A percentile compares a stretch with the other conserved stretches of the same genome.
These are phyloP conservation scores for Spencermartinsiella europaea DNA, from an alignment of 805 yeast species.

Conservation along the genomic window DNA sequence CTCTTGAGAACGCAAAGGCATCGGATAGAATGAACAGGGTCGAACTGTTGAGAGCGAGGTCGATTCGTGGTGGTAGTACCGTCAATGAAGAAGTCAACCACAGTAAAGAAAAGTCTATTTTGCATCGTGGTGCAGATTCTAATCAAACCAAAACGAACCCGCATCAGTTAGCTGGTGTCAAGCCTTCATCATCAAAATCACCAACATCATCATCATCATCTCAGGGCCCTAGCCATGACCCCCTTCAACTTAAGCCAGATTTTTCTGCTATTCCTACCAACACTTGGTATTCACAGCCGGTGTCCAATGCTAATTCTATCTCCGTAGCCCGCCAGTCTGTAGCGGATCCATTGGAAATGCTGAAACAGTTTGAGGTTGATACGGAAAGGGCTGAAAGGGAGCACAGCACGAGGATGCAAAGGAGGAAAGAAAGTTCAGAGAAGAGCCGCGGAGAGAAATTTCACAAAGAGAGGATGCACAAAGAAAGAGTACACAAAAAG, in stretches of 20 bases:
- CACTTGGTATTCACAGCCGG: not conserved
- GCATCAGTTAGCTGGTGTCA: not conserved
- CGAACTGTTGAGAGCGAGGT: not conserved
- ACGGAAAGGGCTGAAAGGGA: not conserved
- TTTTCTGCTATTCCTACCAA: not conserved
- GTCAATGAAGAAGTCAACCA: not conserved
- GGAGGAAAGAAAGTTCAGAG: no score
- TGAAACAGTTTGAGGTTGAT: not conserved
- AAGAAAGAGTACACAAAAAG: no score
- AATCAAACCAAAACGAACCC: no score
- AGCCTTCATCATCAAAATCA: not conserved
- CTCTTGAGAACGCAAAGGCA: conserved; percentile 9
- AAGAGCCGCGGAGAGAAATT: no score
- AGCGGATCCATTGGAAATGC: not conserved
- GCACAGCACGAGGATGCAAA: no score
- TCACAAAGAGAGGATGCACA: no score
- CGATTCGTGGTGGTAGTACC: not conserved
- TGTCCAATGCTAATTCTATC: not conserved
- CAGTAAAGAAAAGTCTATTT: no score
- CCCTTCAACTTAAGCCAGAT: not conserved
- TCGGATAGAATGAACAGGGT: not conserved
- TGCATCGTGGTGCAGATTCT: no score
- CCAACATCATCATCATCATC: not conserved
- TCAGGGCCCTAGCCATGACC: not conserved
- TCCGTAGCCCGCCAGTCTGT: not conserved